phyloP scores from a whole-genome alignment of 176 grass and related monocot species.

The Panicum miliaceum region DNA sequence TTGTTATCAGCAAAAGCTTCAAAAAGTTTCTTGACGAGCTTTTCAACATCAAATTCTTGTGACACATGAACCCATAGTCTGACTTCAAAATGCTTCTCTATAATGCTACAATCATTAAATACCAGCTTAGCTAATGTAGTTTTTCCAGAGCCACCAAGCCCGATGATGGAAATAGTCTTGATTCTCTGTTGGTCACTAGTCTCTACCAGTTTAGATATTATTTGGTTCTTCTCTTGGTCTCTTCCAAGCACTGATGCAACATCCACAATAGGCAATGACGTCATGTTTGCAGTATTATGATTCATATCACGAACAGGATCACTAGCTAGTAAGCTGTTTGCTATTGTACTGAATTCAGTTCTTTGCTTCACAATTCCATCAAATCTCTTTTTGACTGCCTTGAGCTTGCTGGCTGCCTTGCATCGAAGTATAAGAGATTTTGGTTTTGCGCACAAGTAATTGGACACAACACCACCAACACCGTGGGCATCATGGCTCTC shows the following conservation, averaged over 20 bases:
- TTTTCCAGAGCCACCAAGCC: constrained; percentile 35
- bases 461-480: neutral
- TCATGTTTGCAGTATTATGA: neutral
- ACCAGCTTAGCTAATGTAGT: constrained; percentile 36
- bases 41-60: neutral
- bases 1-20: neutral
- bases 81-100: neutral
- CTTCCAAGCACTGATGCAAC: neutral
- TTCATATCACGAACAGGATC: neutral
- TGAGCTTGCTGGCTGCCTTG: neutral
- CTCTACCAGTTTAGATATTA: constrained; percentile 7
- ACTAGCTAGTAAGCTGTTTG: neutral
- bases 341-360: neutral
- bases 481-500: neutral
- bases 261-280: neutral
- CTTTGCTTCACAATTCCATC: neutral
- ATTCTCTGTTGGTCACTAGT: neutral
- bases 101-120: neutral
- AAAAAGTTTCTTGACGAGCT: neutral
- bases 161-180: neutral
- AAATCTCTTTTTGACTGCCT: neutral
- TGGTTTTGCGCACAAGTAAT: neutral
- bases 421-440: neutral
- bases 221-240: neutral
- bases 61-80: constrained; percentile 44